Conservation (phyloP, 768 basidiomycete genomes). For the Agaricus sinodeliciosus region DNA sequence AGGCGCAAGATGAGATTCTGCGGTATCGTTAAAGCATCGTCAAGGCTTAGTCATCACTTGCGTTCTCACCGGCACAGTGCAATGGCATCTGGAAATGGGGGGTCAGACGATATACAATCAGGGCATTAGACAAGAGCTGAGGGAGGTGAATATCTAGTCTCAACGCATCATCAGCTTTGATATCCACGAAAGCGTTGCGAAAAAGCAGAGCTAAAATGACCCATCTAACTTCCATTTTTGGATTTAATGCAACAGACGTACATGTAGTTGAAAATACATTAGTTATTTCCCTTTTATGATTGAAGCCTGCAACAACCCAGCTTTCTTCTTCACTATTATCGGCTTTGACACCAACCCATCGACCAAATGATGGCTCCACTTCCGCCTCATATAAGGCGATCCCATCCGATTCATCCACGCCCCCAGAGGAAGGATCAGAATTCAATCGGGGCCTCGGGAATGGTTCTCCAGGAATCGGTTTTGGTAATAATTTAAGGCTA, state of each 20-base stretch:
- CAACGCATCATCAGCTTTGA: conserved; percentile 27
- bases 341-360: conserved; percentile 49
- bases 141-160: conserved; percentile 45
- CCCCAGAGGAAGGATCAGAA: conserved; percentile 27
- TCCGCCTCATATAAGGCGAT: conserved; percentile 55
- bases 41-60: neutral
- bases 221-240: conserved; percentile 11
- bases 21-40: conserved; percentile 7
- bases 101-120: conserved; percentile 58
- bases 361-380: conserved; percentile 10
- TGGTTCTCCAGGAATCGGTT: conserved; percentile 39
- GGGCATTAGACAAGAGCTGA: conserved; percentile 47
- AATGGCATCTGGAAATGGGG: conserved; percentile 20
- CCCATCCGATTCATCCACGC: conserved; percentile 55
- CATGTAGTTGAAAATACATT: conserved; percentile 33
- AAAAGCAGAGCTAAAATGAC: conserved; percentile 32
- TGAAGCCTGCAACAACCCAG: conserved; percentile 57
- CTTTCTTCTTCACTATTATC: conserved; percentile 45
- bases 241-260: conserved; percentile 24
- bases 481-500: conserved; percentile 57
- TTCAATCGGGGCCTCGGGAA: conserved; percentile 70
- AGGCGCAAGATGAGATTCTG: conserved; percentile 54
- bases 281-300: conserved; percentile 23
- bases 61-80: conserved; percentile 26
- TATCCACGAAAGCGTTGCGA: conserved; percentile 24